Base-by-base conservation (phyloP, 805 yeast genomes). In the Lachancea fermentati region DNA sequence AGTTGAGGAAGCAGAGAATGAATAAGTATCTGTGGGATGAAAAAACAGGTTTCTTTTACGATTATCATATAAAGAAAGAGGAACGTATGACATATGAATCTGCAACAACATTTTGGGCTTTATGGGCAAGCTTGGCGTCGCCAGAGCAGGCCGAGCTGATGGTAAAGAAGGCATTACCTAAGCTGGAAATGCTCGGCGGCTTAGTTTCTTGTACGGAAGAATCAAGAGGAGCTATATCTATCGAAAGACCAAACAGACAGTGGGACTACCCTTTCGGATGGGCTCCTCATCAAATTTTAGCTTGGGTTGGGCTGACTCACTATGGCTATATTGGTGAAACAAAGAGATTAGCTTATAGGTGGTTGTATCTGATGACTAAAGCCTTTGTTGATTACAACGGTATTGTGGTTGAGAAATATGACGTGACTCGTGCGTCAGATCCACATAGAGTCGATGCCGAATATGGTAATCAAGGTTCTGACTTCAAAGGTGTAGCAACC, bases 181-280 rank as follows among this genome's bases (percentile, higher is more conserved):
- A 79, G 52, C 76, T 93, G 50, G 98, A 93, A 63, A 84, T 76
- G 59, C 71, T 73, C 44, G 97, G 98, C 17, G 98, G 98, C 1
- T 62, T 91, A 7, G 95, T 79, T 1, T 80, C 95, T 0, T 94
- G 96, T 29, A 82, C 96, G 0, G 72, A 76, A 49, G 60, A 71
- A 48, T 79, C 89, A 2, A 68, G 95, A 49, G 94, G 96, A 30
- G 76, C 71, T 18, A 65, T 85, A 28, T 76, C 81, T 1, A 62
- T 84, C 13, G 70, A 75, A 32, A 69, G 87, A 53, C 96, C 95
- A n/a, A 77, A 82, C 9, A 72, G 97, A 60, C 98, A 91, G 65
- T 91, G 98, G 98, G 98, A 91, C 61, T 93, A 82, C 61, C 98
- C 98, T 2, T 86, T 68, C 56, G 97, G 97, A 1, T 91, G 98